phyloP scores from a whole-genome alignment of 2,329 filamentous ascomycete genomes.

The Hymenoscyphus scutula region DNA sequence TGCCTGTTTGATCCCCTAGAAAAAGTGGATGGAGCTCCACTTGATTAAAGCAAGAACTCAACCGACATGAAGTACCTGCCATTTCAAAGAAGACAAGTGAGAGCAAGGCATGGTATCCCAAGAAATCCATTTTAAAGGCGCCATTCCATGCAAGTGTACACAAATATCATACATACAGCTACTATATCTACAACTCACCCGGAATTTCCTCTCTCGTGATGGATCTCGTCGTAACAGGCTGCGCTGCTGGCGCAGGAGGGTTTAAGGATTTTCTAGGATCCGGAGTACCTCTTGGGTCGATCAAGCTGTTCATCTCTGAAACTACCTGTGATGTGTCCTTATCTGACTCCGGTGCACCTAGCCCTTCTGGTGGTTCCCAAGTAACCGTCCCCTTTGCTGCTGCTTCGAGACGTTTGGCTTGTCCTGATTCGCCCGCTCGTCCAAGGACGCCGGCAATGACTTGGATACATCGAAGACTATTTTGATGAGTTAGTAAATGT shows the following conservation, averaged over 20 bases:
- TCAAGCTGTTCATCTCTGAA: not conserved
- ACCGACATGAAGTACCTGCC: not conserved
- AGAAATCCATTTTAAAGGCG: not conserved
- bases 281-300: not conserved
- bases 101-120: not conserved
- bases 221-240: not conserved
- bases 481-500: slow-evolving; percentile 28
- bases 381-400: slow-evolving; percentile 62
- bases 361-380: slow-evolving; percentile 48
- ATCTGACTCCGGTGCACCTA: slow-evolving; percentile 26
- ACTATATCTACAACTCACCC: not conserved
- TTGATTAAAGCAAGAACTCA: too few relatives aligned
- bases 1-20: too few relatives aligned
- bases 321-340: not conserved
- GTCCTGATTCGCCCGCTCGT: slow-evolving; percentile 76
- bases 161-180: not conserved
- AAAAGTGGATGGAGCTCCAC: too few relatives aligned
- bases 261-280: not conserved
- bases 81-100: not conserved
- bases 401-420: slow-evolving; percentile 60
- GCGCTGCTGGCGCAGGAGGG: not conserved
- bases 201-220: not conserved
- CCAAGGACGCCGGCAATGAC: slow-evolving; percentile 85
- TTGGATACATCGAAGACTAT: slow-evolving; percentile 74
- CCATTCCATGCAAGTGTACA: slow-evolving; percentile 3